Conservation (phyloP, 1,284 basidiomycete genomes). For the Xerocomus minutiporus region DNA sequence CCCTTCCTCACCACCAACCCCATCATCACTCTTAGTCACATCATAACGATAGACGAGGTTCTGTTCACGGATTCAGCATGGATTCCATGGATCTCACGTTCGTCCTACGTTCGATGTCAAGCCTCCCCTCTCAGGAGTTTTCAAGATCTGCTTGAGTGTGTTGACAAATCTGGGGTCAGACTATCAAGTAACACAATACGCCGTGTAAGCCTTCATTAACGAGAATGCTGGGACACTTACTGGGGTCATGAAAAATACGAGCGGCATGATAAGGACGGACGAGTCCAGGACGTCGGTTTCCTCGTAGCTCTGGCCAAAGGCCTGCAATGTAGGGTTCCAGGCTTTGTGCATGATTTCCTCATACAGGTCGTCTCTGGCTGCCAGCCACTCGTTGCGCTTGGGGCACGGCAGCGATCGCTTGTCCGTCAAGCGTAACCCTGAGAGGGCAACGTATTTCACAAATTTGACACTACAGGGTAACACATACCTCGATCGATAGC, state of each 20-base stretch:
- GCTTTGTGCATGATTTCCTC: constrained; percentile 82
- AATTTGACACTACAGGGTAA: not conserved
- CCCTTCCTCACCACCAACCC: constrained; percentile 90
- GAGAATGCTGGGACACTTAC: constrained; percentile 37
- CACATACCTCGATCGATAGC: constrained; percentile 77
- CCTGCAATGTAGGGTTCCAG: constrained; percentile 64
- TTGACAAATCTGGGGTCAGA: constrained; percentile 83
- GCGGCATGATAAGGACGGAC: constrained; percentile 76
- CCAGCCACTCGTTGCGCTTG: constrained; percentile 66
- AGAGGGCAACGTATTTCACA: not conserved
- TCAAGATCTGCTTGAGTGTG: constrained; percentile 77
- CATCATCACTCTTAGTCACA: constrained; percentile 76
- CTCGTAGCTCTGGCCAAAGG: constrained; percentile 78
- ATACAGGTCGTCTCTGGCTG: constrained; percentile 74
- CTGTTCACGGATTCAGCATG: constrained; percentile 9
- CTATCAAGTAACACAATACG: constrained; percentile 32
- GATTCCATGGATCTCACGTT: not conserved
- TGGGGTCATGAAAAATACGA: constrained; percentile 82
- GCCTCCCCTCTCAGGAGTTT: constrained; percentile 81
- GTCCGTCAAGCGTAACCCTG: constrained; percentile 82
- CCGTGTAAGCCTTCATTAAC: constrained; percentile 7
- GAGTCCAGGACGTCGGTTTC: constrained; percentile 67
- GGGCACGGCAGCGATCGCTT: constrained; percentile 82
- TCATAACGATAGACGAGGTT: constrained; percentile 72
- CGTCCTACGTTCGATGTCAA: constrained; percentile 74